Base-by-base conservation (phyloP, 495 filamentous ascomycete genomes). In the Neurospora intermedia region DNA sequence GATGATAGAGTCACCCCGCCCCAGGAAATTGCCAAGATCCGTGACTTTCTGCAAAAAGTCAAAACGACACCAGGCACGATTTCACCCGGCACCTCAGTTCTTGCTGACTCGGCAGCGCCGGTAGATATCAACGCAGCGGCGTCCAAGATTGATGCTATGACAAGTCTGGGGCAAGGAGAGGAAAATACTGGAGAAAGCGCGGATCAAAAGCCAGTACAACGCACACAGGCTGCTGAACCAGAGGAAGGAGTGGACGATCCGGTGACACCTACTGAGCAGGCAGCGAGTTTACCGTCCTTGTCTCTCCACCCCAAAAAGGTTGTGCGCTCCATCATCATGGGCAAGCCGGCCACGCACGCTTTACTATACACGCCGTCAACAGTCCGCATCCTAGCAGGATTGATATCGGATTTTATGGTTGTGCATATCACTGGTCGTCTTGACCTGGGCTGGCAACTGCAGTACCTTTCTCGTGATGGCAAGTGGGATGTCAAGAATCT, bases 401-500 rank as follows among this genome's bases (percentile, higher is more conserved):
- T 97, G 16, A 90, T 97, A 70, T 91, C 93, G 27, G 89, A 92
- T 74, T 98, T 97, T 76, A 85, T 98, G 48, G 84, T 87, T 38
- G 83, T 87, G 18, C 87, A 94, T 73, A 82, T 97, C 72, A 94
- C 94, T 62, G 85, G 89, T 69, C 91, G 92, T 6, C 87, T 98
- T 20, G 90, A 88, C 8, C 87, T 94, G 6, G 92, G 91, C 18
- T 98, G 95, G 95, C 95, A 98, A 82, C 84, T 98, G 20, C 91
- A 93, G 76, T 89, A 93, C 79, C 87, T 98, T 35, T 91, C 90
- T 45, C 92, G 90, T 4, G 92, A 92, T 72, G 94, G 94, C 15
- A 98, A 98, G 83, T 98, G 95, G 95, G 94, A 97, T 79, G 93
- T 98, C 73, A 98, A 98, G 84, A 98, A 98, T 80, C 88, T 97